Conservation (phyloP, 306 rosid genomes). For the Rosa lucieae region DNA sequence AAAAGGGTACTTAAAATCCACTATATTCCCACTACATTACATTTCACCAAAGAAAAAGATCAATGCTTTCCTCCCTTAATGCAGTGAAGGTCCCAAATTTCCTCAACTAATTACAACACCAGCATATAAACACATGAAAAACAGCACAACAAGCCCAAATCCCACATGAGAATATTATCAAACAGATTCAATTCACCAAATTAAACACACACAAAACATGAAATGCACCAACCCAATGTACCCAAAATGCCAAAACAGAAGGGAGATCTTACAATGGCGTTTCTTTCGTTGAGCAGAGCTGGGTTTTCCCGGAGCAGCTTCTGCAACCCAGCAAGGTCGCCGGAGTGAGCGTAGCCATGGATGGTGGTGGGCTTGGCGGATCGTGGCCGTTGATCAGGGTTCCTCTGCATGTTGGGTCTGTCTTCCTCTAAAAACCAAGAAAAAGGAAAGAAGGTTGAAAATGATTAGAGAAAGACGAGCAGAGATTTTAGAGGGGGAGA, state of each 20-base stretch:
- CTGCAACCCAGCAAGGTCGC: conserved; percentile 70
- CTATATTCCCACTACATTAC: conserved; percentile 9
- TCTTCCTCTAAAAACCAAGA: background rate
- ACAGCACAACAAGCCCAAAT: background rate
- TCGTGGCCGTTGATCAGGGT: conserved; percentile 64
- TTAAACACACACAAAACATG: background rate
- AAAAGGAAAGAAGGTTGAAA: conserved; percentile 9
- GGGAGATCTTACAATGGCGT: conserved; percentile 68
- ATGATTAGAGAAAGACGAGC: background rate
- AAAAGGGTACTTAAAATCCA: conserved; percentile 2
- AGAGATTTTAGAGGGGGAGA: conserved; percentile 10
- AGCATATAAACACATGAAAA: background rate
- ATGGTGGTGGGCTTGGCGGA: conserved; percentile 72
- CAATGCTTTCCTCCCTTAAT: conserved; percentile 2
- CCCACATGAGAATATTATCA: background rate
- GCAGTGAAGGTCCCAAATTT: conserved; percentile 2
- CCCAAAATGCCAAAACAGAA: background rate
- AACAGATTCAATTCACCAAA: background rate
- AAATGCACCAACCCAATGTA: background rate
- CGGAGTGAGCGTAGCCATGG: conserved; percentile 71
- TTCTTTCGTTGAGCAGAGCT: conserved; percentile 70
- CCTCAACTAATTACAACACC: background rate
- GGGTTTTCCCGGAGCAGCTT: conserved; percentile 74
- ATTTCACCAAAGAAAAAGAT: background rate
- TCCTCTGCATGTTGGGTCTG: conserved; percentile 49